Evolutionary conservation across 2,329 filamentous ascomycete genomes (phyloP).

Genomic region (Akanthomyces muscarius): DNA sequence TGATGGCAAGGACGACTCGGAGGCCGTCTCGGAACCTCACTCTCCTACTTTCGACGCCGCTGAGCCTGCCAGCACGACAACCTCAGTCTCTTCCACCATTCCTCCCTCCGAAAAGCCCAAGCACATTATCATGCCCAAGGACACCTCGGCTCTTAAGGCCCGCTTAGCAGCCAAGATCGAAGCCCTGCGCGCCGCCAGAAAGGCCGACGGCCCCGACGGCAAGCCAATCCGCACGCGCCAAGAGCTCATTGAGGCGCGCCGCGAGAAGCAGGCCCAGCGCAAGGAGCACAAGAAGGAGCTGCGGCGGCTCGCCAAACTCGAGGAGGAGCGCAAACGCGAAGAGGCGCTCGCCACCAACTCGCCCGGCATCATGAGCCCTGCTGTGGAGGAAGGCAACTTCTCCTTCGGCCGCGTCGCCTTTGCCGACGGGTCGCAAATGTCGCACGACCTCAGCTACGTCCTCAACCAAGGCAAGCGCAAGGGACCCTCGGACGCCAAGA

Average conservation of each 20-base stretch:
- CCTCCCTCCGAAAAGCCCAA: conserved; percentile 59
- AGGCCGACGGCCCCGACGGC: conserved; percentile 80
- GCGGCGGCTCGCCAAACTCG: conserved; percentile 70
- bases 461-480: conserved; percentile 58
- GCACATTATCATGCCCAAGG: conserved; percentile 62
- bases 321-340: conserved; percentile 67
- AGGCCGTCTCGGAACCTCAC: conserved; percentile 47
- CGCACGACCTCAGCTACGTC: conserved; percentile 65
- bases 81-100: conserved; percentile 65
- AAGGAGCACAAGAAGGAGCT: conserved; percentile 87
- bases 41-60: conserved; percentile 55
- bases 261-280: conserved; percentile 80
- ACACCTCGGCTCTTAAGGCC: conserved; percentile 70
- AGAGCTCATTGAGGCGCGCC: conserved; percentile 84
- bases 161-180: conserved; percentile 81
- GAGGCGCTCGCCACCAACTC: conserved; percentile 61
- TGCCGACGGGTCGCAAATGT: conserved; percentile 75
- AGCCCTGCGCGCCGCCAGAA: conserved; percentile 76
- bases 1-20: conserved; percentile 44
- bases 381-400: conserved; percentile 56
- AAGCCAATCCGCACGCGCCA: conserved; percentile 75
- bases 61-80: conserved; percentile 55
- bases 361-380: conserved; percentile 55
- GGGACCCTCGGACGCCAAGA: conserved; percentile 79
- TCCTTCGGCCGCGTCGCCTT: conserved; percentile 92